A percentile compares a stretch with the other conserved stretches of the same genome.
These are phyloP conservation scores for Hirschioporus abietinus DNA, from an alignment of 768 basidiomycete species.

Conservation along the genomic window DNA sequence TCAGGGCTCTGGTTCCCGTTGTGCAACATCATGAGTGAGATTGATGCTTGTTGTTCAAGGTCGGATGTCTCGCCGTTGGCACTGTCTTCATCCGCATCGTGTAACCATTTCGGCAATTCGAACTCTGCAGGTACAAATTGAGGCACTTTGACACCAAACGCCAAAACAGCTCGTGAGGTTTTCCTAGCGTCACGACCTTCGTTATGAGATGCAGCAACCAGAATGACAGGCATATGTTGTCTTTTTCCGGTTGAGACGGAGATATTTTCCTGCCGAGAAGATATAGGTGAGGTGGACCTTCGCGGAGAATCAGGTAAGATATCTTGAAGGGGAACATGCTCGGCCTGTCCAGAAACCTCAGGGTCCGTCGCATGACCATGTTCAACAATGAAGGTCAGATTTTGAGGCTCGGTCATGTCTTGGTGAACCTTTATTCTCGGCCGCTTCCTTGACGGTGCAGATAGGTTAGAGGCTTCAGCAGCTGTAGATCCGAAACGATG, in stretches of 20 bases:
- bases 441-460: constrained; percentile 27
- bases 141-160: constrained; percentile 60
- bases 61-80: background rate
- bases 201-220: constrained; percentile 48
- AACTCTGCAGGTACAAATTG: constrained; percentile 49
- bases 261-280: constrained; percentile 4
- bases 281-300: constrained; percentile 9
- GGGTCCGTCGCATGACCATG: constrained; percentile 20
- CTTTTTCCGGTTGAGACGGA: constrained; percentile 6
- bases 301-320: constrained; percentile 4
- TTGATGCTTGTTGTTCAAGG: background rate
- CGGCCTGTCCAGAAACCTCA: constrained; percentile 17
- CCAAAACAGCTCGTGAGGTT: constrained; percentile 46
- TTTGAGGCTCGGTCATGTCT: constrained; percentile 1
- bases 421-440: constrained; percentile 12
- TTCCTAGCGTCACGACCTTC: constrained; percentile 40
- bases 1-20: background rate
- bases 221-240: constrained; percentile 26
- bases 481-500: constrained; percentile 23
- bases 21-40: background rate
- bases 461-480: constrained; percentile 22
- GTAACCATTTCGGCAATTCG: constrained; percentile 52
- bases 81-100: constrained; percentile 1
- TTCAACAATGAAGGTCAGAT: background rate
- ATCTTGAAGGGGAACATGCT: constrained; percentile 11